A percentile compares a stretch with the other conserved stretches of the same genome.
These are phyloP conservation scores for Hypoxylon lenormandii DNA, from an alignment of 495 filamentous ascomycete species.

Conservation along the genomic window DNA sequence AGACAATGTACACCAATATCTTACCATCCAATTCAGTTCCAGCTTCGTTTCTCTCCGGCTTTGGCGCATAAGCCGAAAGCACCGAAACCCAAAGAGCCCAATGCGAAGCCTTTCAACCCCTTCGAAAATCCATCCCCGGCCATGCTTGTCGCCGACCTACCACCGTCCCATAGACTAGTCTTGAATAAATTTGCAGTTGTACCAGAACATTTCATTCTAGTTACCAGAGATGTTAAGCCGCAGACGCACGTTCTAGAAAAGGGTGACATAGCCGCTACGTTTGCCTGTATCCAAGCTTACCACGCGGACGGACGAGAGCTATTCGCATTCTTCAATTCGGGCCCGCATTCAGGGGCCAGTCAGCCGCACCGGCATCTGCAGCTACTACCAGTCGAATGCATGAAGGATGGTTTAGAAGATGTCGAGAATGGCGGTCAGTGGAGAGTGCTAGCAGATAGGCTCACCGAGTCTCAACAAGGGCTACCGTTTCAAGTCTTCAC, in stretches of 20 bases:
- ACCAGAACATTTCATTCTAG: constrained; percentile 81
- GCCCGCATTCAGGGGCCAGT: constrained; percentile 78
- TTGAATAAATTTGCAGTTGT: constrained; percentile 88
- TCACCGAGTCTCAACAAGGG: constrained; percentile 38
- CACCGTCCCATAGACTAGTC: constrained; percentile 72
- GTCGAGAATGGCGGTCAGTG: constrained; percentile 49
- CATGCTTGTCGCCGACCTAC: constrained; percentile 71
- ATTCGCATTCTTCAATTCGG: constrained; percentile 88
- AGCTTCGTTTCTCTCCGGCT: constrained; percentile 81
- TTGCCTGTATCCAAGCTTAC: constrained; percentile 74
- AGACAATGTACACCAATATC: neutral
- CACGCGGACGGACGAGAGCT: constrained; percentile 56
- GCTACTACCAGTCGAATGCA: constrained; percentile 76
- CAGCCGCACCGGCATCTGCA: constrained; percentile 85
- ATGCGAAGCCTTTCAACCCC: constrained; percentile 68
- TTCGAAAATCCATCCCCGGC: constrained; percentile 74
- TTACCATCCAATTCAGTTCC: constrained; percentile 61
- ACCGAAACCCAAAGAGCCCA: constrained; percentile 55
- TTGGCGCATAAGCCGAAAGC: constrained; percentile 76
- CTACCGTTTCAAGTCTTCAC: constrained; percentile 52
- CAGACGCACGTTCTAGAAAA: constrained; percentile 77
- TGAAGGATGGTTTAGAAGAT: constrained; percentile 65
- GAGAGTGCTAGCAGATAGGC: constrained; percentile 67
- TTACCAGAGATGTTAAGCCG: constrained; percentile 72
- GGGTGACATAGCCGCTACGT: constrained; percentile 73